Evolutionary conservation across 2,329 filamentous ascomycete genomes (phyloP).

Genomic region (Hymenoscyphus occultus): DNA sequence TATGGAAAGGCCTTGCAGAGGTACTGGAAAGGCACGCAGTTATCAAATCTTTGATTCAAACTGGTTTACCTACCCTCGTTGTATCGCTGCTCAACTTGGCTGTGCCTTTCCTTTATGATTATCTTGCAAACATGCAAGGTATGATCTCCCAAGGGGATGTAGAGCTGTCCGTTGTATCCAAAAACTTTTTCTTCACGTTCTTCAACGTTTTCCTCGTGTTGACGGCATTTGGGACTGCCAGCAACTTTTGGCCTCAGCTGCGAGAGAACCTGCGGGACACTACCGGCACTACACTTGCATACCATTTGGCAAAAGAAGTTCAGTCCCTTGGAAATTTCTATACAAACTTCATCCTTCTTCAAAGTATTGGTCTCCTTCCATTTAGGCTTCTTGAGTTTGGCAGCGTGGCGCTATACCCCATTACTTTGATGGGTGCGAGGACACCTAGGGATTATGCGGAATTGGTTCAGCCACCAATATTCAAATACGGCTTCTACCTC

Average conservation of each 20-base stretch:
- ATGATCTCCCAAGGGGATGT: constrained; percentile 95
- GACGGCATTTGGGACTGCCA: constrained; percentile 78
- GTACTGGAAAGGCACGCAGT: constrained; percentile 66
- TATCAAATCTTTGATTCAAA: constrained; percentile 75
- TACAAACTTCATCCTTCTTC: constrained; percentile 88
- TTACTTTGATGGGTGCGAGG: constrained; percentile 72
- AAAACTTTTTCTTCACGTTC: constrained; percentile 99
- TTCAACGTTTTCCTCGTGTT: constrained; percentile 99
- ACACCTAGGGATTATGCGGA: constrained; percentile 89
- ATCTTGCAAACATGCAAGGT: constrained; percentile 84
- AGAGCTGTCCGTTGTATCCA: constrained; percentile 90
- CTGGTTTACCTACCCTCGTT: constrained; percentile 79
- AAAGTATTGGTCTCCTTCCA: constrained; percentile 89
- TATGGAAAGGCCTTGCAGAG: constrained; percentile 68
- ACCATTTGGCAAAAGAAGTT: constrained; percentile 71
- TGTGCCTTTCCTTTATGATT: constrained; percentile 94
- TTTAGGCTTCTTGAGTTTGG: constrained; percentile 90
- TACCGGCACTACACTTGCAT: constrained; percentile 63
- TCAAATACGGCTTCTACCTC: constrained; percentile 95
- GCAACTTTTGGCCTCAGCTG: constrained; percentile 69
- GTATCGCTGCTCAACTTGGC: constrained; percentile 84
- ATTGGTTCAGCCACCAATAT: constrained; percentile 75
- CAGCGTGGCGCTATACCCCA: constrained; percentile 76
- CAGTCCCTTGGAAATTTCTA: constrained; percentile 79
- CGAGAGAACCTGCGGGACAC: constrained; percentile 76